Evolutionary conservation across 352 stramenopile genomes (phyloP).

Genomic region (Phytopythium aichiense): DNA sequence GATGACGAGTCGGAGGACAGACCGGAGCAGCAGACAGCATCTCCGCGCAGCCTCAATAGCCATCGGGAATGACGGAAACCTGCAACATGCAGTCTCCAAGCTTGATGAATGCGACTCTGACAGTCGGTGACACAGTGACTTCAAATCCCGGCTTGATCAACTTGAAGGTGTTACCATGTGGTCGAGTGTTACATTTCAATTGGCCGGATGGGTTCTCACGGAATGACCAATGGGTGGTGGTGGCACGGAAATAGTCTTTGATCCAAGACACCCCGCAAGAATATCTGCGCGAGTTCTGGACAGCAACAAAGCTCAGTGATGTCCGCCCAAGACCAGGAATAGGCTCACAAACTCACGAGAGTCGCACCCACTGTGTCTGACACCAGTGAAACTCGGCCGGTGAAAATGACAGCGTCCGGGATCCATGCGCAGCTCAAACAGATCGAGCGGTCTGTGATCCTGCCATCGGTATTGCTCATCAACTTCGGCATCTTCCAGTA

Average conservation of each 20-base stretch:
- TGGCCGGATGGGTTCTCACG: too few relatives aligned
- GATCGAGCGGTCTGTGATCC: slow-evolving; percentile 9
- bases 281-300: too few relatives aligned
- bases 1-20: background rate
- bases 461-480: slow-evolving; percentile 20
- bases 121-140: too few relatives aligned
- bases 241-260: too few relatives aligned
- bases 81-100: background rate
- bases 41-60: background rate
- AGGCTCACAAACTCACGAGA: background rate
- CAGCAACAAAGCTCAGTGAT: too few relatives aligned
- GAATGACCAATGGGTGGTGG: too few relatives aligned
- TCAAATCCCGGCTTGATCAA: too few relatives aligned
- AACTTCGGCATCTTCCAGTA: slow-evolving; percentile 35
- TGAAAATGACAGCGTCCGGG: background rate
- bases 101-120: background rate
- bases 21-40: background rate
- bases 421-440: slow-evolving; percentile 6
- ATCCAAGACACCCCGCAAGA: too few relatives aligned
- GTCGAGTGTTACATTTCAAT: too few relatives aligned
- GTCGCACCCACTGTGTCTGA: background rate
- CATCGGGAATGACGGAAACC: background rate
- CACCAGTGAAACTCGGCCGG: background rate
- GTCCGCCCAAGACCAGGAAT: background rate
- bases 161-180: too few relatives aligned